phyloP scores from a whole-genome alignment of 306 rosid species.

The Begonia fuchsioides region DNA sequence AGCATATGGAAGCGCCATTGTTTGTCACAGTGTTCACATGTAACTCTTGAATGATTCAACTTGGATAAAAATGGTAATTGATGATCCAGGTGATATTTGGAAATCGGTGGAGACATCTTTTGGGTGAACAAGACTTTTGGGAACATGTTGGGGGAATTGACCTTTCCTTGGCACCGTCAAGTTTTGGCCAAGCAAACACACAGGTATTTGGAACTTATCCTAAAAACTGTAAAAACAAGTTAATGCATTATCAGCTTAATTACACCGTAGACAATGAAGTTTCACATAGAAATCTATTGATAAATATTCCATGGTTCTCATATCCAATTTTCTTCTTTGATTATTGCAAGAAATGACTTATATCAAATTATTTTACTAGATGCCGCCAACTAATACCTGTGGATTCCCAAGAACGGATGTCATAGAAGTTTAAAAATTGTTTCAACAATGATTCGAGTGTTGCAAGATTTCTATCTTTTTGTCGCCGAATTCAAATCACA shows the following conservation, averaged over 20 bases:
- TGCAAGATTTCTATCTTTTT: no score
- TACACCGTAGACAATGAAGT: background rate
- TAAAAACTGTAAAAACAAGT: background rate
- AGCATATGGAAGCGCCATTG: no score
- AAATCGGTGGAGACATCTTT: constrained; percentile 91
- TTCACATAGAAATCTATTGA: background rate
- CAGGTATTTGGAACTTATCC: constrained; percentile 29
- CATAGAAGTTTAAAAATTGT: no score
- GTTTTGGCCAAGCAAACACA: constrained; percentile 98
- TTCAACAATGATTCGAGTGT: no score
- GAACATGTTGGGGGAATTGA: constrained; percentile 93
- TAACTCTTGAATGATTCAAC: no score
- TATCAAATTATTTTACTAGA: no score
- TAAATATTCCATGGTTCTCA: background rate
- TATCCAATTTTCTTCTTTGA: background rate
- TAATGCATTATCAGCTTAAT: background rate
- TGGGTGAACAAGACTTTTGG: constrained; percentile 89
- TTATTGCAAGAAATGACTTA: no score
- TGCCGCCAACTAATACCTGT: no score
- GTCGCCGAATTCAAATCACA: no score
- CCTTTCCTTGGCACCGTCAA: constrained; percentile 76
- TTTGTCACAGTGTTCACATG: no score
- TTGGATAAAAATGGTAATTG: no score
- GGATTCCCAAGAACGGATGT: no score
- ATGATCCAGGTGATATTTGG: constrained; percentile 79